Percentiles rank a stretch among this genome's conserved stretches.
Conservation (phyloP, 2,329 filamentous ascomycete genomes). For the Microthyrium microscopicum region DNA sequence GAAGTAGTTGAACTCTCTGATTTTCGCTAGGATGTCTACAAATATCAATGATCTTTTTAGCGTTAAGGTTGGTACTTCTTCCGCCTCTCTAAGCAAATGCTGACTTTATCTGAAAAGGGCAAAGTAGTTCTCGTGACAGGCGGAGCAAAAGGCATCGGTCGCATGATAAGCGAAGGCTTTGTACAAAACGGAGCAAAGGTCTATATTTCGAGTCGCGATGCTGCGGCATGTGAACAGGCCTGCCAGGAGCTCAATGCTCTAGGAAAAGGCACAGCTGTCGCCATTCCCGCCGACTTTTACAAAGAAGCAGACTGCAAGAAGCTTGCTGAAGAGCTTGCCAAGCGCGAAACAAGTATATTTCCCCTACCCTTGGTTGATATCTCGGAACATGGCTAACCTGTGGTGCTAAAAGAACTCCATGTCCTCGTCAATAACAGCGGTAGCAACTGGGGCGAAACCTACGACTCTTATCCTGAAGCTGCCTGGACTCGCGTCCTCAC, state of each 20-base stretch:
- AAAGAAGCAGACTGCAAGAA: constrained; percentile 41
- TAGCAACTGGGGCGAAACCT: constrained; percentile 45
- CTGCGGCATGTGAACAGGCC: constrained; percentile 42
- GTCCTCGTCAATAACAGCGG: constrained; percentile 52
- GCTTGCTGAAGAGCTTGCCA: constrained; percentile 40
- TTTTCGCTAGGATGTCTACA: too few relatives aligned
- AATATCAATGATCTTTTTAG: constrained; percentile 6
- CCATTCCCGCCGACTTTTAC: constrained; percentile 45
- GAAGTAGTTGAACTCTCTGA: too few relatives aligned
- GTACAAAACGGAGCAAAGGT: constrained; percentile 49
- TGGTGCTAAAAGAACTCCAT: constrained; percentile 29
- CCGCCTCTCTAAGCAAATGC: neutral
- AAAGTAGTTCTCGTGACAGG: constrained; percentile 31
- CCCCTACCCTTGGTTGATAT: neutral
- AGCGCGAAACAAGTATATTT: constrained; percentile 28
- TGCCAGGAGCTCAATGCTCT: constrained; percentile 39
- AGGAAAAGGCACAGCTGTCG: constrained; percentile 40
- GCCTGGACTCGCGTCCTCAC: constrained; percentile 42
- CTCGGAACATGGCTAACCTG: neutral
- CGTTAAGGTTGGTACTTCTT: constrained; percentile 5
- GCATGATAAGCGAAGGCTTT: constrained; percentile 52
- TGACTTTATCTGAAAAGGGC: constrained; percentile 13
- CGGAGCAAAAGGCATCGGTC: constrained; percentile 42
- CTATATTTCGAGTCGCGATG: constrained; percentile 52
- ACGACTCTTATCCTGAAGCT: constrained; percentile 37